Evolutionary conservation across 192 early-diverging fungal species (phyloP).

Genomic region (Gryganskiella cystojenkinii): DNA sequence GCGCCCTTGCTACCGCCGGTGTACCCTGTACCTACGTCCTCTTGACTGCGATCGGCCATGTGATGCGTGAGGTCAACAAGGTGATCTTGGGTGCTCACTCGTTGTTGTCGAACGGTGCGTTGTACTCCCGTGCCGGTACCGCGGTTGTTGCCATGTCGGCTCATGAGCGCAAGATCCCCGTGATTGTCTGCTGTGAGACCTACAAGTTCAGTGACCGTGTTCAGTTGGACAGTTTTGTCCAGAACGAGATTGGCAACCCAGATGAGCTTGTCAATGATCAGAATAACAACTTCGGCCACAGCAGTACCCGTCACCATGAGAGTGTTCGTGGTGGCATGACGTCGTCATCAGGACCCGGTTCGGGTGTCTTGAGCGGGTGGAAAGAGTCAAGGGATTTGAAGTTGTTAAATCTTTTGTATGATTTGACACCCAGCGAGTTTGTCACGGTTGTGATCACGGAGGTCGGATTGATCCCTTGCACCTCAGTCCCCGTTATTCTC

Average conservation of each 20-base stretch:
- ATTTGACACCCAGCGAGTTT: constrained; percentile 95
- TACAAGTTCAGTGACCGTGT: constrained; percentile 96
- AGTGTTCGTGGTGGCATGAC: constrained; percentile 26
- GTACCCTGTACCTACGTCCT: constrained; percentile 80
- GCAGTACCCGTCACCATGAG: constrained; percentile 31
- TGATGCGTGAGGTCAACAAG: constrained; percentile 90
- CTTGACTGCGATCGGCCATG: constrained; percentile 74
- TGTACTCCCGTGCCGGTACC: constrained; percentile 91
- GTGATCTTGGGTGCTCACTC: constrained; percentile 96
- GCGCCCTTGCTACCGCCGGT: constrained; percentile 67
- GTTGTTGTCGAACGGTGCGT: constrained; percentile 91
- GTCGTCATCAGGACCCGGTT: constrained; percentile 9
- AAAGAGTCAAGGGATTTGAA: constrained; percentile 79
- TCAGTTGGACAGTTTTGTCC: constrained; percentile 94
- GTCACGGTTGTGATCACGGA: constrained; percentile 93
- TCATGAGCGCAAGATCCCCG: constrained; percentile 87
- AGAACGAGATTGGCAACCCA: constrained; percentile 95
- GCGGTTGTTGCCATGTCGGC: constrained; percentile 93
- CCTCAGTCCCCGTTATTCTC: constrained; percentile 79
- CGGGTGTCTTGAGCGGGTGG: constrained; percentile 69
- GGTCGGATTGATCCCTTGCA: constrained; percentile 91
- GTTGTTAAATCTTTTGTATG: constrained; percentile 91
- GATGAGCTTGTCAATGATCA: constrained; percentile 80
- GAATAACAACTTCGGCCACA: constrained; percentile 49
- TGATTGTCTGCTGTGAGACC: constrained; percentile 94